A percentile compares a stretch with the other conserved stretches of the same genome.
phyloP scores from a whole-genome alignment of 2,329 filamentous ascomycete species.

The Penicillium oxalicum region DNA sequence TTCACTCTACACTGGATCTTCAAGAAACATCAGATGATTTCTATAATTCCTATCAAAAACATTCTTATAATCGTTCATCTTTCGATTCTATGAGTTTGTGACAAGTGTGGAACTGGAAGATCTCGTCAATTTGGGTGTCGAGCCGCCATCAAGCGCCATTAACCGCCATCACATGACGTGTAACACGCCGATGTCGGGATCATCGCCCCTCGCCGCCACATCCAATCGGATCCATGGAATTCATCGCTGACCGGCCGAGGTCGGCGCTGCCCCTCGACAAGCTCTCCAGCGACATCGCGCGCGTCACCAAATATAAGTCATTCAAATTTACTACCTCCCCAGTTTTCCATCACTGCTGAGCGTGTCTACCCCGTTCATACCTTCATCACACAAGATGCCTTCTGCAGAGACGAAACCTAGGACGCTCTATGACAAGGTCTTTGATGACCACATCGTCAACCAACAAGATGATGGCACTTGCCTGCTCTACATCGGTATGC shows the following conservation, averaged over 20 bases:
- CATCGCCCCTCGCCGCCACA: conserved; percentile 1
- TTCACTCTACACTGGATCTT: too few relatives aligned
- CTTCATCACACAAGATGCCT: conserved; percentile 58
- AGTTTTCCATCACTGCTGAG: conserved; percentile 1
- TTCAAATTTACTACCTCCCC: conserved; percentile 5
- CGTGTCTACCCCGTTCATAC: conserved; percentile 8
- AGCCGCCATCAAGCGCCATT: conserved; percentile 17
- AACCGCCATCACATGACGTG: conserved; percentile 15
- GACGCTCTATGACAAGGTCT: conserved; percentile 97
- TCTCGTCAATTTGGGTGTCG: background rate
- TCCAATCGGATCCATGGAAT: conserved; percentile 24
- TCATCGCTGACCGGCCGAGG: conserved; percentile 34
- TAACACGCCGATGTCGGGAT: conserved; percentile 16
- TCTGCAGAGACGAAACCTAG: conserved; percentile 63
- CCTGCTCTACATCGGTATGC: conserved; percentile 83
- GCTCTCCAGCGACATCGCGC: conserved; percentile 33
- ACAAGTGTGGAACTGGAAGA: too few relatives aligned
- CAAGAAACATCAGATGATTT: too few relatives aligned
- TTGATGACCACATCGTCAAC: conserved; percentile 88
- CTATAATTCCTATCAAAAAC: too few relatives aligned
- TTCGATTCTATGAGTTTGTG: too few relatives aligned
- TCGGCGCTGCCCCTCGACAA: conserved; percentile 31
- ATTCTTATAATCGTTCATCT: too few relatives aligned
- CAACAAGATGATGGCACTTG: conserved; percentile 91
- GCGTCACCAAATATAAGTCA: conserved; percentile 25